Evolutionary conservation across 441 rosid genomes (phyloP).

Genomic region (Populus hybrid): DNA sequence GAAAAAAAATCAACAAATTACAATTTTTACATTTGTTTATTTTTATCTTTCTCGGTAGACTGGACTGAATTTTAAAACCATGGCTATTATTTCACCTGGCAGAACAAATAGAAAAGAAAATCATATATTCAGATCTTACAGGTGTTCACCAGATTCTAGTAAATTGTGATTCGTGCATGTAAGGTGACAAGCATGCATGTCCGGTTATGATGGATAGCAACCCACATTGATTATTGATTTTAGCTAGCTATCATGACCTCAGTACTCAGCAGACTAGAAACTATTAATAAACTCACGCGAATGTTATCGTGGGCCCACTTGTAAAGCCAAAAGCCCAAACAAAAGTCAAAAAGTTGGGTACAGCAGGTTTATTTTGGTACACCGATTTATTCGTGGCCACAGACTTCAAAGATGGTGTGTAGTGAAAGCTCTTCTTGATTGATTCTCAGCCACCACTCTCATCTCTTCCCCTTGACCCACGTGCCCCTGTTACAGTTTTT

Average conservation of each 20-base stretch:
- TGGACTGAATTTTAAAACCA: too few relatives aligned
- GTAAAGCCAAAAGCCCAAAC: neutral
- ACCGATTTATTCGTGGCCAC: constrained; percentile 13
- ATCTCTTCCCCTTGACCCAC: constrained; percentile 16
- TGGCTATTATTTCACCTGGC: too few relatives aligned
- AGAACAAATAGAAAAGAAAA: too few relatives aligned
- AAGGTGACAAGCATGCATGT: neutral
- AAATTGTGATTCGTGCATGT: too few relatives aligned
- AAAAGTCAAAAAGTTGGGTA: neutral
- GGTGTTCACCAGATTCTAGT: too few relatives aligned
- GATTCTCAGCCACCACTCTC: constrained; percentile 26
- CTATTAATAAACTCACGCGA: neutral
- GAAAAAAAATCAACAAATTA: too few relatives aligned
- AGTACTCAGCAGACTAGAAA: neutral
- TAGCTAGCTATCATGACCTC: neutral
- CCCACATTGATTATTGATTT: neutral
- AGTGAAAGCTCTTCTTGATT: constrained; percentile 14
- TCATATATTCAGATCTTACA: too few relatives aligned
- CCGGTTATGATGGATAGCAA: neutral
- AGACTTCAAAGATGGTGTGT: neutral
- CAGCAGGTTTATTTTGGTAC: neutral
- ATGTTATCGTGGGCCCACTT: neutral
- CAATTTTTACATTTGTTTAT: too few relatives aligned
- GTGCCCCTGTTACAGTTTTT: neutral
- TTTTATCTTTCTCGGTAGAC: too few relatives aligned